phyloP scores from a whole-genome alignment of 345 rosid species.

The Cardamine chenopodiifolia region DNA sequence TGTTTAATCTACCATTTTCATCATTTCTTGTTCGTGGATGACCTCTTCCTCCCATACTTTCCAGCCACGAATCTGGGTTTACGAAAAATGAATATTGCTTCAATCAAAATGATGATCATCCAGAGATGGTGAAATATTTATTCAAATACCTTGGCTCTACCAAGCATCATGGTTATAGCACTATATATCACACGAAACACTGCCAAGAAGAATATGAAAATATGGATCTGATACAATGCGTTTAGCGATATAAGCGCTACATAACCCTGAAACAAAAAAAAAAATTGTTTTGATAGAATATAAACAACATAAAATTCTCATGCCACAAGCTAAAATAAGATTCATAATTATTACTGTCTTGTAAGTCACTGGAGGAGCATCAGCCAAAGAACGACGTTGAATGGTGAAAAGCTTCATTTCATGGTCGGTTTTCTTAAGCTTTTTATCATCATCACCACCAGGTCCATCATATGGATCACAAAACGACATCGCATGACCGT shows the following conservation, averaged over 20 bases:
- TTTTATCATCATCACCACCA: not conserved
- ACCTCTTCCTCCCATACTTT: conserved; percentile 70
- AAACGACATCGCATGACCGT: conserved; percentile 72
- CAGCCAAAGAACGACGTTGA: conserved; percentile 43
- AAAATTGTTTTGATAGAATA: not conserved
- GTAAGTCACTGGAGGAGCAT: conserved; percentile 7
- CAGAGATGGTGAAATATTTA: not conserved
- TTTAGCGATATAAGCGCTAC: conserved; percentile 66
- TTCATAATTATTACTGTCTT: not conserved
- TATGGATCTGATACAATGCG: conserved; percentile 81
- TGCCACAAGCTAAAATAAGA: not conserved
- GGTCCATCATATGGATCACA: conserved; percentile 43
- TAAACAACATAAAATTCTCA: not conserved
- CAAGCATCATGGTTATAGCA: conserved; percentile 78
- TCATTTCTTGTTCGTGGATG: conserved; percentile 34
- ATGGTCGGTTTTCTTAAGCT: not conserved
- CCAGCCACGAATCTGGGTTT: conserved; percentile 75
- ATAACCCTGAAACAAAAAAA: conserved; percentile 50
- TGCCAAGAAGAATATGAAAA: conserved; percentile 85
- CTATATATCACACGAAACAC: conserved; percentile 80
- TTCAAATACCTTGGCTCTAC: conserved; percentile 68
- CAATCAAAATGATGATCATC: not conserved
- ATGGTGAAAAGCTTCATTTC: not conserved
- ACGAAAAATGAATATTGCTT: not conserved
- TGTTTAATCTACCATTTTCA: conserved; percentile 21